phyloP scores from a whole-genome alignment of 768 basidiomycete genomes.

The Suillus spraguei region DNA sequence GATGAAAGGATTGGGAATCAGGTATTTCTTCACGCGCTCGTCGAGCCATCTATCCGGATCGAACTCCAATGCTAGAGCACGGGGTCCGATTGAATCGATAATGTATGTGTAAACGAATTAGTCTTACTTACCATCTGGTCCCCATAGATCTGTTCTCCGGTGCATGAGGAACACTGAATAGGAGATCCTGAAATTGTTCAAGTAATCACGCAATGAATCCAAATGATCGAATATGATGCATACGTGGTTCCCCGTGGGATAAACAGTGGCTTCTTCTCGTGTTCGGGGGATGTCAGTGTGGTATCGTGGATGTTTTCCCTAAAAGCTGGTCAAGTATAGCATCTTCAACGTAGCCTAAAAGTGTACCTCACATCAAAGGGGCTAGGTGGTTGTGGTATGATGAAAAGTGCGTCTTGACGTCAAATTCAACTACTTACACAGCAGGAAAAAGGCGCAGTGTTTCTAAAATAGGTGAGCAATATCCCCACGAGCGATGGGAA shows the following conservation, averaged over 20 bases:
- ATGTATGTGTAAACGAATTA: not conserved
- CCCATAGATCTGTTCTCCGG: conserved; percentile 39
- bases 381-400: conserved; percentile 17
- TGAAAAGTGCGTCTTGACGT: not conserved
- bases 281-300: conserved; percentile 24
- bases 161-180: conserved; percentile 38
- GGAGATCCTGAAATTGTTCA: conserved; percentile 20
- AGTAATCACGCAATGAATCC: not conserved
- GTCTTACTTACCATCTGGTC: conserved; percentile 32
- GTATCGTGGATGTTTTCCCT: conserved; percentile 29
- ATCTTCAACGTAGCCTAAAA: not conserved
- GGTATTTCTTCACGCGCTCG: conserved; percentile 34
- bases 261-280: conserved; percentile 31
- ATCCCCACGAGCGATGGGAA: not conserved
- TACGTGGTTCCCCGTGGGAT: conserved; percentile 28
- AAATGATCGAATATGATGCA: not conserved
- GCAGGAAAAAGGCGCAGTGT: conserved; percentile 36
- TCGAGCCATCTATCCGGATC: conserved; percentile 47
- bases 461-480: conserved; percentile 21
- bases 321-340: not conserved
- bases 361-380: conserved; percentile 37
- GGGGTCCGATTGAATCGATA: not conserved
- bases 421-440: conserved; percentile 24
- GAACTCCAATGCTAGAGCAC: conserved; percentile 29
- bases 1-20: conserved; percentile 42